Percentiles rank a stretch among this genome's conserved stretches.
These are phyloP conservation scores for Medicago arabica DNA, from an alignment of 306 rosid species.

Conservation along the genomic window DNA sequence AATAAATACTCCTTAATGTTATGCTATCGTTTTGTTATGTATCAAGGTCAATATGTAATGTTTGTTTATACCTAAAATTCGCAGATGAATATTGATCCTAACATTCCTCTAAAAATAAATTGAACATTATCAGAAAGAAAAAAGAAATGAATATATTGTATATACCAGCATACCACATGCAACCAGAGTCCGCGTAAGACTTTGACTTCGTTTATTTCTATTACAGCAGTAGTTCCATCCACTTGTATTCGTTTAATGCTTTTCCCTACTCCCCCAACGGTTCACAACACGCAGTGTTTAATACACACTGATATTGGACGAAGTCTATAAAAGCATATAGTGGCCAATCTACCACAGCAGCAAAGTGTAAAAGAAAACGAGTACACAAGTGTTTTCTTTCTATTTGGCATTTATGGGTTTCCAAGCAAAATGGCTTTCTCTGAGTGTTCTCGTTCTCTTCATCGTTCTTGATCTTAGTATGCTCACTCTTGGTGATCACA, in stretches of 20 bases:
- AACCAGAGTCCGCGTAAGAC: neutral
- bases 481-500: slow-evolving; percentile 54
- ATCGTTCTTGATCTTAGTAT: slow-evolving; percentile 62
- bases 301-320: slow-evolving; percentile 26
- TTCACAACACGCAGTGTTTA: slow-evolving; percentile 50
- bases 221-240: neutral
- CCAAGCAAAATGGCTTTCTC: slow-evolving; percentile 53
- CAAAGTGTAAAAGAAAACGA: neutral
- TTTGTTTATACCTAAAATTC: no score
- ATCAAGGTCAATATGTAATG: no score
- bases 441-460: slow-evolving; percentile 55
- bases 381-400: neutral
- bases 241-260: slow-evolving; percentile 43
- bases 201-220: slow-evolving; percentile 38
- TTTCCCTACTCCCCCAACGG: slow-evolving; percentile 54
- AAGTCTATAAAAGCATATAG: slow-evolving; percentile 51
- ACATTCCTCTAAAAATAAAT: no score
- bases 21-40: no score
- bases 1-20: no score
- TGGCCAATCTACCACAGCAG: neutral
- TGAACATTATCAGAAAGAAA: neutral
- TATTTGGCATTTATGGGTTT: slow-evolving; percentile 8
- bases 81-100: no score
- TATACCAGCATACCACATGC: neutral
- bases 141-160: neutral